Percentiles rank a stretch among this genome's conserved stretches.
These are phyloP conservation scores for Chlamydomonas incerta DNA, from an alignment of 139 green algal genomes.

Conservation along the genomic window DNA sequence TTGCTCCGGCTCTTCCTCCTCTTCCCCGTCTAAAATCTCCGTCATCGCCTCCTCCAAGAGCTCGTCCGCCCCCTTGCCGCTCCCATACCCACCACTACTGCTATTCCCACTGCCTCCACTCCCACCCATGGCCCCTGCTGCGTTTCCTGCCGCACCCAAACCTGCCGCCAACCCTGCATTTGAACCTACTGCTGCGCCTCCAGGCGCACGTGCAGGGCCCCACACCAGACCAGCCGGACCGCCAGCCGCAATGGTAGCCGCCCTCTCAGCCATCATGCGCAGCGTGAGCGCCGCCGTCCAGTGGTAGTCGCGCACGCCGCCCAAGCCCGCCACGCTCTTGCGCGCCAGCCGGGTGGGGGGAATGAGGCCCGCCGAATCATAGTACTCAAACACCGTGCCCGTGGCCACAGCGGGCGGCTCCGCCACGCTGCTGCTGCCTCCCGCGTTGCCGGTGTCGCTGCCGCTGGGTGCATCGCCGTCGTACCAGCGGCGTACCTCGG, in stretches of 20 bases:
- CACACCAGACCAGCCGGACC: neutral
- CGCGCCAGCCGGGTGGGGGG: neutral
- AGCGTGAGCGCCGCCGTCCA: constrained; percentile 32
- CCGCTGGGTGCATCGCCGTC: neutral
- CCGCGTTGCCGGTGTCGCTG: neutral
- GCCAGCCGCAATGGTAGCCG: neutral
- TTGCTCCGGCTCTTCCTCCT: too few relatives aligned
- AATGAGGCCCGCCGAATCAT: constrained; percentile 6
- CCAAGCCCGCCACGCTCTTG: neutral
- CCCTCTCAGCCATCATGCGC: constrained; percentile 29
- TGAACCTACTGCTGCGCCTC: too few relatives aligned
- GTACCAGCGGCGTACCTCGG: neutral
- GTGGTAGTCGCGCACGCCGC: constrained; percentile 36
- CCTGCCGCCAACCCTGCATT: too few relatives aligned
- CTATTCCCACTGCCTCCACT: too few relatives aligned
- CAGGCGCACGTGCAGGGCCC: too few relatives aligned
- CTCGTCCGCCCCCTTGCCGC: too few relatives aligned
- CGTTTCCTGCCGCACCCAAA: too few relatives aligned
- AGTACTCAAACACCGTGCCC: constrained; percentile 38
- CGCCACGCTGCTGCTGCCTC: too few relatives aligned
- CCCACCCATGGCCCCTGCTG: too few relatives aligned
- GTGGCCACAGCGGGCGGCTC: neutral
- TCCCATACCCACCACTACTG: too few relatives aligned
- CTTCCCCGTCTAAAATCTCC: too few relatives aligned
- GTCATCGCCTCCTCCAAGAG: too few relatives aligned